Conservation (phyloP, 2,329 filamentous ascomycete genomes). For the Fusarium falciforme region DNA sequence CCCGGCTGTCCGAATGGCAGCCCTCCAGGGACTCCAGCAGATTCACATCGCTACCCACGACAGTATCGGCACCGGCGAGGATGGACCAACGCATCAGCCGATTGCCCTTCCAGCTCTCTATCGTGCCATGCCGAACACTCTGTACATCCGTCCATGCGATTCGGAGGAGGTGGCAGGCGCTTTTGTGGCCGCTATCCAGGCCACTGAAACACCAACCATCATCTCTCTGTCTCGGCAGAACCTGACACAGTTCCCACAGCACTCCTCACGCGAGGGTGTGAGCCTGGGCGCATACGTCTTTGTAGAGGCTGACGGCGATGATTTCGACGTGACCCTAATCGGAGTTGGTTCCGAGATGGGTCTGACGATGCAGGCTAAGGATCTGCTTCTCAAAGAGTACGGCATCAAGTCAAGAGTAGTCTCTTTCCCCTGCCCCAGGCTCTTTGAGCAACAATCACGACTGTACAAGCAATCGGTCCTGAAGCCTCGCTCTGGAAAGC, state of each 20-base stretch:
- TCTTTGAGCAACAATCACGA: constrained; percentile 55
- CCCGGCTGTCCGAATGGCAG: constrained; percentile 70
- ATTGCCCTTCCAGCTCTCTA: constrained; percentile 67
- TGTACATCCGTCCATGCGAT: constrained; percentile 70
- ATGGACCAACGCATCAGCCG: constrained; percentile 73
- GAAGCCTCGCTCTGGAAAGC: constrained; percentile 54
- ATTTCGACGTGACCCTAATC: constrained; percentile 58
- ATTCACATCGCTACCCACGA: constrained; percentile 73
- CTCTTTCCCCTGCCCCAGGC: constrained; percentile 58
- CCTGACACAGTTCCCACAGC: constrained; percentile 53
- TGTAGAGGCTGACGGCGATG: constrained; percentile 49
- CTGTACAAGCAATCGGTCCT: constrained; percentile 61
- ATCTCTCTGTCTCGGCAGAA: constrained; percentile 61
- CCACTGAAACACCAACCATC: constrained; percentile 55
- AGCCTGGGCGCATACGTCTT: constrained; percentile 59
- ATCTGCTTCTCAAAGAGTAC: constrained; percentile 52
- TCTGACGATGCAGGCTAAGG: constrained; percentile 47
- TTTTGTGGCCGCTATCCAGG: constrained; percentile 60
- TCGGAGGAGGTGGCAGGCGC: constrained; percentile 68
- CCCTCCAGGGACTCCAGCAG: constrained; percentile 63
- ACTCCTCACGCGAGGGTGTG: constrained; percentile 54
- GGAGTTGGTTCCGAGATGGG: constrained; percentile 52
- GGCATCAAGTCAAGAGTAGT: constrained; percentile 54
- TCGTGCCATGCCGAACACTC: constrained; percentile 71
- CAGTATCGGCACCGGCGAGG: constrained; percentile 68